These are phyloP conservation scores for Beauveria bassiana DNA, from an alignment of 2,329 filamentous ascomycete genomes.

Conservation along the genomic window DNA sequence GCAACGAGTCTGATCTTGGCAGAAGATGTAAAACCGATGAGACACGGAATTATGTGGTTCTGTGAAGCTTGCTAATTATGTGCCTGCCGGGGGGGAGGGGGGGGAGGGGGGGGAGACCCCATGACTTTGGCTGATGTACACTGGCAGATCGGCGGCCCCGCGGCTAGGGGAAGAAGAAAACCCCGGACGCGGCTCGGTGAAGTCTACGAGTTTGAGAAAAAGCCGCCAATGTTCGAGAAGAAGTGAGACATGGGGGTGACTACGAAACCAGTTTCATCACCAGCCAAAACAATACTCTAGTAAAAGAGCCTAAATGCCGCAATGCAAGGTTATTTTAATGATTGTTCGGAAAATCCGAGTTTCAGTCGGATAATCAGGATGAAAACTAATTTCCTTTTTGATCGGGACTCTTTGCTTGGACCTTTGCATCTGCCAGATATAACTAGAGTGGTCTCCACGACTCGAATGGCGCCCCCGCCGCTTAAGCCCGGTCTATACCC, in stretches of 20 bases:
- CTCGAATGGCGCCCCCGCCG: neutral
- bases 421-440: neutral
- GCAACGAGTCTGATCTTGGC: neutral
- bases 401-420: neutral
- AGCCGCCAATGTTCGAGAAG: neutral
- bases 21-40: neutral
- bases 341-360: neutral
- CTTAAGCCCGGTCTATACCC: neutral
- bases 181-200: neutral
- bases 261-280: conserved; percentile 5
- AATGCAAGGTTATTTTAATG: neutral
- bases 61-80: neutral
- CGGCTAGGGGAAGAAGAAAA: neutral
- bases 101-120: too few species aligned
- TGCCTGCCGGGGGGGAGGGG: neutral
- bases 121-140: neutral
- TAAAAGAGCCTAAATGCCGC: neutral
- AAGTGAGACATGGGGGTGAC: conserved; percentile 2
- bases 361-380: neutral
- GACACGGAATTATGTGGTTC: neutral
- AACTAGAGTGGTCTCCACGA: neutral
- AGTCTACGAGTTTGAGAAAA: neutral
- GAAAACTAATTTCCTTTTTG: neutral
- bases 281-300: neutral
- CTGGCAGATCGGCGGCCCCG: neutral